Percentiles rank a stretch among this genome's conserved stretches.
These are phyloP conservation scores for Trametopsis cervina DNA, from an alignment of 768 basidiomycete species.

Conservation along the genomic window DNA sequence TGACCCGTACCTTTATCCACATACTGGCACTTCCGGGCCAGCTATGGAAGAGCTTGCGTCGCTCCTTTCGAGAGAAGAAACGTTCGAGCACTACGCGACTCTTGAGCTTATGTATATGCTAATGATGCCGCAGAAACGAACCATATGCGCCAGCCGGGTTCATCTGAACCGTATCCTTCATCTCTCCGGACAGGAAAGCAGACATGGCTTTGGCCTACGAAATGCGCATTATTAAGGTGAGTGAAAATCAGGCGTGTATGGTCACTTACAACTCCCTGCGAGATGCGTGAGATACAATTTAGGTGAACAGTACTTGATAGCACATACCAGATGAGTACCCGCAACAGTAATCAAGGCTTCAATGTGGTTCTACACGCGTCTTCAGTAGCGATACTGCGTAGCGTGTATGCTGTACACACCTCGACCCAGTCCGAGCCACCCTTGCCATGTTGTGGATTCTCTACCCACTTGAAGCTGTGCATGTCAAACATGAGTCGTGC, in stretches of 20 bases:
- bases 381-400: too few species aligned
- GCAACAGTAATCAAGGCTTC: slow-evolving; percentile 80
- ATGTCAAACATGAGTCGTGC: background rate
- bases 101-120: background rate
- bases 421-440: slow-evolving; percentile 92
- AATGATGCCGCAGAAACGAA: slow-evolving; percentile 20
- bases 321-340: slow-evolving; percentile 75
- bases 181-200: slow-evolving; percentile 92
- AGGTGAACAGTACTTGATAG: background rate
- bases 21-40: slow-evolving; percentile 94
- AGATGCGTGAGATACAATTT: background rate
- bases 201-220: slow-evolving; percentile 88
- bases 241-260: background rate
- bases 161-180: slow-evolving; percentile 88
- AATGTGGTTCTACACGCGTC: slow-evolving; percentile 71
- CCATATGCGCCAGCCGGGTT: slow-evolving; percentile 77
- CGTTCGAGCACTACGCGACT: slow-evolving; percentile 67
- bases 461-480: slow-evolving; percentile 90
- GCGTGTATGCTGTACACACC: too few species aligned
- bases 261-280: slow-evolving; percentile 64
- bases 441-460: slow-evolving; percentile 72
- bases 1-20: slow-evolving; percentile 76
- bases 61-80: slow-evolving; percentile 87
- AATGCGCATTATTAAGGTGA: background rate
- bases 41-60: slow-evolving; percentile 83